phyloP scores from a whole-genome alignment of 768 basidiomycete species.

The Mycena olivaceomarginata region DNA sequence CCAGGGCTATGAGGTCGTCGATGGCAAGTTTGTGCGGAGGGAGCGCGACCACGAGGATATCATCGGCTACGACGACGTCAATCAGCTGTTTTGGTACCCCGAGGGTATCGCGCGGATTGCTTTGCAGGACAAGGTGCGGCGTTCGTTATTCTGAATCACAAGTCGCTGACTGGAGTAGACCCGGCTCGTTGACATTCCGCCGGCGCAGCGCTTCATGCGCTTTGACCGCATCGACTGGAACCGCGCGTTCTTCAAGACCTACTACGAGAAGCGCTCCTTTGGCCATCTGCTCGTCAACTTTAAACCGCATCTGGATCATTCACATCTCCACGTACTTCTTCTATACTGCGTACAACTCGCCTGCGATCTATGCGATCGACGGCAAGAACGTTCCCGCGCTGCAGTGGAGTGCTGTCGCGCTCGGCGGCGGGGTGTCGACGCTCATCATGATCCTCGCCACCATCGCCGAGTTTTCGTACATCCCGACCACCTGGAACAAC shows the following conservation, averaged over 20 bases:
- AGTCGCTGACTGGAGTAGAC: slow-evolving; percentile 69
- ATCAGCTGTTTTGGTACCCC: slow-evolving; percentile 99
- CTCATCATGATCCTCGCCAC: slow-evolving; percentile 98
- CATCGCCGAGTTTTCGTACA: slow-evolving; percentile 96
- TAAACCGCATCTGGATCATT: slow-evolving; percentile 99
- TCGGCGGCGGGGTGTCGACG: slow-evolving; percentile 96
- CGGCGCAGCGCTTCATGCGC: slow-evolving; percentile 96
- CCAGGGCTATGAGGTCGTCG: slow-evolving; percentile 98
- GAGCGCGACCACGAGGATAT: slow-evolving; percentile 96
- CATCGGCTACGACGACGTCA: slow-evolving; percentile 99
- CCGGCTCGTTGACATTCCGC: slow-evolving; percentile 92
- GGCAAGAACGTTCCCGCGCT: slow-evolving; percentile 79
- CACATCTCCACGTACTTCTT: slow-evolving; percentile 97
- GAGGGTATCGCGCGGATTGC: slow-evolving; percentile 97
- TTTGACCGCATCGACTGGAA: slow-evolving; percentile 99
- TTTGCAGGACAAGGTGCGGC: slow-evolving; percentile 88
- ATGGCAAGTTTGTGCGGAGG: slow-evolving; percentile 95
- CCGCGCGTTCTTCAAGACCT: slow-evolving; percentile 98
- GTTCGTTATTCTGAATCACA: neutral
- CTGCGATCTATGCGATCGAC: slow-evolving; percentile 82
- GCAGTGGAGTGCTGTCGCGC: slow-evolving; percentile 94
- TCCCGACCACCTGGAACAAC: slow-evolving; percentile 99
- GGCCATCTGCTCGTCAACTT: slow-evolving; percentile 99
- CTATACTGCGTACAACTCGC: slow-evolving; percentile 96
- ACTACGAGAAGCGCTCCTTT: slow-evolving; percentile 97